Evolutionary conservation across 2,329 filamentous ascomycete genomes (phyloP).

Genomic region (Aspergillus fructus): DNA sequence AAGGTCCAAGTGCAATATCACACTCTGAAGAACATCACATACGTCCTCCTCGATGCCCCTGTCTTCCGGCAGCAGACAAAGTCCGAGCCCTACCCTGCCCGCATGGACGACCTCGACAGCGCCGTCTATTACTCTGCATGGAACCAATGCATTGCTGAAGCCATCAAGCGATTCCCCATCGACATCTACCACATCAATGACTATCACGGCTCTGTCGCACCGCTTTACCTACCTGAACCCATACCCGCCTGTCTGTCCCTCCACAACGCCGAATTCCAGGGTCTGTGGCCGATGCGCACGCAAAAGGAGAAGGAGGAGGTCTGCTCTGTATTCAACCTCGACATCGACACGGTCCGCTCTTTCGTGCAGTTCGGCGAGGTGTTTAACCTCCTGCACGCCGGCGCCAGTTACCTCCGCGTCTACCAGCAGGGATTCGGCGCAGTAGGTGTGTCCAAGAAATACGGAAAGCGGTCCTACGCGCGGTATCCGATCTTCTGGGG

Average conservation of each 20-base stretch:
- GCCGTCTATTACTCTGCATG: conserved; percentile 69
- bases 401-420: conserved; percentile 63
- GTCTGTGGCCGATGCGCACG: conserved; percentile 66
- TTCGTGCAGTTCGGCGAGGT: conserved; percentile 69
- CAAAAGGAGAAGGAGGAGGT: conserved; percentile 62
- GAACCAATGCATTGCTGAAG: conserved; percentile 68
- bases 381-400: conserved; percentile 67
- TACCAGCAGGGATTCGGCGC: conserved; percentile 68
- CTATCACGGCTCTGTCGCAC: conserved; percentile 63
- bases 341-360: conserved; percentile 54
- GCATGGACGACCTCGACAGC: conserved; percentile 68
- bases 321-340: conserved; percentile 64
- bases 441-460: conserved; percentile 67
- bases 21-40: conserved; percentile 64
- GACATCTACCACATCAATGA: conserved; percentile 68
- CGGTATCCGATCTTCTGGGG: conserved; percentile 71
- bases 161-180: conserved; percentile 61
- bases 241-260: conserved; percentile 64
- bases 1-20: conserved; percentile 66
- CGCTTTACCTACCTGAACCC: conserved; percentile 62
- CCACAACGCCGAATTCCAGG: conserved; percentile 70
- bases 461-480: conserved; percentile 67
- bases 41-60: conserved; percentile 65
- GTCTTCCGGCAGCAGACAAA: conserved; percentile 66
- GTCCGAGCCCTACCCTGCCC: conserved; percentile 63